Percentiles rank a stretch among this genome's conserved stretches.
These are phyloP conservation scores for Zopfia rhizophila DNA, from an alignment of 2,329 filamentous ascomycete genomes.

Conservation along the genomic window DNA sequence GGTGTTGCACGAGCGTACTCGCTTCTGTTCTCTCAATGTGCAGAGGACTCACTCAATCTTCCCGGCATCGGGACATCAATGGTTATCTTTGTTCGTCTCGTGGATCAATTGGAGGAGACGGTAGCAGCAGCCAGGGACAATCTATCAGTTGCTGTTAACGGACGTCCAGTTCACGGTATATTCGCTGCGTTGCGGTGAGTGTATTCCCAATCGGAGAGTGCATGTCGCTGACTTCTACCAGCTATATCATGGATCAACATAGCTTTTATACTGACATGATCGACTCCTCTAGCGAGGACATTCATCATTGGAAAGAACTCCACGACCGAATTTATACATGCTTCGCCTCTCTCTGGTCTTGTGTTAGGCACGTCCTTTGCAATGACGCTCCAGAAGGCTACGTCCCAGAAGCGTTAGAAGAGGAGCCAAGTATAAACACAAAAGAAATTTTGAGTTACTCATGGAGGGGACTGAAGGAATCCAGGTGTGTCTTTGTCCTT, in stretches of 20 bases:
- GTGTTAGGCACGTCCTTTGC: constrained; percentile 82
- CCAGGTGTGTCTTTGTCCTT: constrained; percentile 68
- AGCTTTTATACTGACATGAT: constrained; percentile 39
- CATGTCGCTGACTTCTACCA: constrained; percentile 27
- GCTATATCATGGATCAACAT: constrained; percentile 61
- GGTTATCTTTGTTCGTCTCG: constrained; percentile 66
- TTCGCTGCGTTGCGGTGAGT: constrained; percentile 50
- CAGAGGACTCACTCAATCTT: constrained; percentile 5
- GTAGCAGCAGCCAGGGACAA: constrained; percentile 71
- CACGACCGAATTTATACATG: constrained; percentile 68
- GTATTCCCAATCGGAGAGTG: neutral
- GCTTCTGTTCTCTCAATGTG: constrained; percentile 70
- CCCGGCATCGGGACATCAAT: constrained; percentile 52
- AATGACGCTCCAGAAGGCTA: constrained; percentile 95
- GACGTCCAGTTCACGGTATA: constrained; percentile 58
- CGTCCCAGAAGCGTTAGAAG: constrained; percentile 78
- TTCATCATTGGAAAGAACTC: constrained; percentile 49
- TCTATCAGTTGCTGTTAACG: constrained; percentile 68
- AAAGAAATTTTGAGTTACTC: constrained; percentile 95
- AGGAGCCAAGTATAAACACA: constrained; percentile 76
- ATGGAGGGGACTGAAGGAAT: constrained; percentile 94
- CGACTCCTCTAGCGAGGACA: constrained; percentile 13
- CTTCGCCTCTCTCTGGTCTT: constrained; percentile 78
- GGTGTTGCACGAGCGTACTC: constrained; percentile 83
- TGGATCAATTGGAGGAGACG: constrained; percentile 72